Percentiles rank a stretch among this genome's conserved stretches.
Evolutionary conservation across 768 basidiomycete genomes (phyloP).

Genomic region (Tricholoma terreum): DNA sequence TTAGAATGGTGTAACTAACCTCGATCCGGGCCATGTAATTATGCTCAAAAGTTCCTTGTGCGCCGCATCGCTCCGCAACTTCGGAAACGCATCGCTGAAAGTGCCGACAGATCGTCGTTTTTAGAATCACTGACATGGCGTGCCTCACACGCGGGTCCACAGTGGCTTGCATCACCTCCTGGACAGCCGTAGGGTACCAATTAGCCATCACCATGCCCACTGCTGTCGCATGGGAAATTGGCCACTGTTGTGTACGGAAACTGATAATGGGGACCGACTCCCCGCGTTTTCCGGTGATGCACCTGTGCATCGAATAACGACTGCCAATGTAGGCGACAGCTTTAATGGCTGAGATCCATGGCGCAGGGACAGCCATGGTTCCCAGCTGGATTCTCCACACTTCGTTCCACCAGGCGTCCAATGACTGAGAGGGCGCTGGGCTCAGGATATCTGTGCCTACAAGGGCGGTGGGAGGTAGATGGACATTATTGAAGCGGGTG

Average conservation of each 20-base stretch:
- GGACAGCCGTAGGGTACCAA: conserved; percentile 40
- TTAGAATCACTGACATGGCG: conserved; percentile 53
- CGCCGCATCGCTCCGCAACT: conserved; percentile 63
- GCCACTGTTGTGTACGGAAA: conserved; percentile 66
- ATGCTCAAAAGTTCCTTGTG: conserved; percentile 62
- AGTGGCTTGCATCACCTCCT: conserved; percentile 34
- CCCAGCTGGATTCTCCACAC: conserved; percentile 56
- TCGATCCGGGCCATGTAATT: conserved; percentile 58
- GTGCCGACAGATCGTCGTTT: conserved; percentile 53
- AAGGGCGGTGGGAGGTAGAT: conserved; percentile 47
- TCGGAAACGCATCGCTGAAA: conserved; percentile 48
- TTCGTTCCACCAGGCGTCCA: conserved; percentile 54
- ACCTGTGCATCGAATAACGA: conserved; percentile 56
- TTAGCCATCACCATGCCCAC: conserved; percentile 49
- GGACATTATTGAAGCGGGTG: conserved; percentile 53
- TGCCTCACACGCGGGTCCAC: conserved; percentile 49
- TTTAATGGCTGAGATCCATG: conserved; percentile 51
- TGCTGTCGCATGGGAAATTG: conserved; percentile 51
- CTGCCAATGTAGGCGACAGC: conserved; percentile 52
- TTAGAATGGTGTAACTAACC: conserved; percentile 28
- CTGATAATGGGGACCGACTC: conserved; percentile 50
- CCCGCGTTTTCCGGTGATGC: conserved; percentile 41
- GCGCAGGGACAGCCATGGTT: conserved; percentile 47
- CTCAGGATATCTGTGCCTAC: conserved; percentile 44
- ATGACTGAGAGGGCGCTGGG: conserved; percentile 37